Evolutionary conservation across 768 basidiomycete species (phyloP), one percentile per base, ranked within the genome.

Genomic region (Coprinopsis cinerea): DNA sequence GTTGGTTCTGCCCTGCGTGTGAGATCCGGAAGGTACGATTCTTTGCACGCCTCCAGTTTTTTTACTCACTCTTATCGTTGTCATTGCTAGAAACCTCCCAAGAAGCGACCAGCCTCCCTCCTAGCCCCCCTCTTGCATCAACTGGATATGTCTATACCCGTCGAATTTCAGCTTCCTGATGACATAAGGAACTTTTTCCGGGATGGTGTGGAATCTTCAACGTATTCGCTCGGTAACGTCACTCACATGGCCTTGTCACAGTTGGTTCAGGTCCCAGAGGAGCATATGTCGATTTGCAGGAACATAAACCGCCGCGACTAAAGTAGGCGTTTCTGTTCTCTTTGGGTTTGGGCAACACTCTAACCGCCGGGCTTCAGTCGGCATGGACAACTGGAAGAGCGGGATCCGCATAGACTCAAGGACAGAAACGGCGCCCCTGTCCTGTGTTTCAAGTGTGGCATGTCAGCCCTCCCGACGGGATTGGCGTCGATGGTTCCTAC

Each of bases 361-460:
- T 32, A 32, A 39, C 9, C 9, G 36, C 36, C 15, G 24, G 44
- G 25, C 4, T 52, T 14, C 55, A 80, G 93, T 62, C 91, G 92
- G 23, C 85, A 85, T 61, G 91, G 91, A 24, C 85, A 92, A 55
- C 68, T 90, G 24, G 96, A 98, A 61, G 93, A 93, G 46, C 84
- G 93, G 23, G 96, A 98, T 65, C 81, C 88, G 10, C 81, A 86
- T 69, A 82, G 88, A 37, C 72, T 94, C 41, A 87, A 84, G 61
- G 94, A 97, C 65, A 79, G 83, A 58, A 90, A 87, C 59, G 86
- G 88, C 1, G 74, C 76, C 0, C 80, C 87, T 2, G 81, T 96
- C n/a, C 72, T 94, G 25, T 99, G 96, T 64, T 96, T 89, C 69
- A 81, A 78, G 52, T 99, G 96, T 64, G 85, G 87, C 36, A 82